Percentiles rank a stretch among this genome's conserved stretches.
phyloP scores from a whole-genome alignment of 768 basidiomycete species.

The Obba rivulosa region DNA sequence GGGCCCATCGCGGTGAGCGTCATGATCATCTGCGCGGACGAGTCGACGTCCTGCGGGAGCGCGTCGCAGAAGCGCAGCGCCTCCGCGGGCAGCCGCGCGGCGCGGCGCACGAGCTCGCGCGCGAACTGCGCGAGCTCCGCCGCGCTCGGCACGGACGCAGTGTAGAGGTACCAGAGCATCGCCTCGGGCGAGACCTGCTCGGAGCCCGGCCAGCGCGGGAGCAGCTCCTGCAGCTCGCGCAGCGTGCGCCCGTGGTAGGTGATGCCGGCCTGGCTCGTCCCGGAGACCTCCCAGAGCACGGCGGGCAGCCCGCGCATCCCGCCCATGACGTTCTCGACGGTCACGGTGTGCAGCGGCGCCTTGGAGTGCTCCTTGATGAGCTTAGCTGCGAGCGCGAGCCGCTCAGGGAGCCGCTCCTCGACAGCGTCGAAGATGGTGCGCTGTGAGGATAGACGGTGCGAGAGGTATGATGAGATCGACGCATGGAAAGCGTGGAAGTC shows the following conservation, averaged over 20 bases:
- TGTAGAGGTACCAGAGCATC: conserved; percentile 4
- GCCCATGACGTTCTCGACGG: conserved; percentile 1
- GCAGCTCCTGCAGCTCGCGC: neutral
- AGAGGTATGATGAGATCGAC: neutral
- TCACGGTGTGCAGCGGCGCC: neutral
- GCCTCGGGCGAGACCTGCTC: conserved; percentile 1
- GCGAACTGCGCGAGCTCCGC: conserved; percentile 1
- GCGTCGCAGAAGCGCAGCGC: conserved; percentile 1
- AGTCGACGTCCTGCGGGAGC: neutral
- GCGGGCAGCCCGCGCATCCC: conserved; percentile 5
- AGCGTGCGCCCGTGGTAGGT: conserved; percentile 2
- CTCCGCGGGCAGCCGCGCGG: neutral
- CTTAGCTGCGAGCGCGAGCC: neutral
- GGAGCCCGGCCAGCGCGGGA: conserved; percentile 2
- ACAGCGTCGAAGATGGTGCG: conserved; percentile 1
- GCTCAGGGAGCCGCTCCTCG: neutral
- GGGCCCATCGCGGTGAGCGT: neutral
- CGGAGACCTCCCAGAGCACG: conserved; percentile 4
- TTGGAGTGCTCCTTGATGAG: neutral
- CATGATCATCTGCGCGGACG: conserved; percentile 1
- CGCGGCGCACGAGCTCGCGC: conserved; percentile 1
- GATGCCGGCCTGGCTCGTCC: neutral
- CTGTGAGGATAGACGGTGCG: neutral
- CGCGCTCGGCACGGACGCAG: neutral
- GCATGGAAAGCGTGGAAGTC: no score